These are phyloP conservation scores for Cyberlindnera euphorbiiphila DNA, from an alignment of 805 yeast genomes.

Conservation along the genomic window DNA sequence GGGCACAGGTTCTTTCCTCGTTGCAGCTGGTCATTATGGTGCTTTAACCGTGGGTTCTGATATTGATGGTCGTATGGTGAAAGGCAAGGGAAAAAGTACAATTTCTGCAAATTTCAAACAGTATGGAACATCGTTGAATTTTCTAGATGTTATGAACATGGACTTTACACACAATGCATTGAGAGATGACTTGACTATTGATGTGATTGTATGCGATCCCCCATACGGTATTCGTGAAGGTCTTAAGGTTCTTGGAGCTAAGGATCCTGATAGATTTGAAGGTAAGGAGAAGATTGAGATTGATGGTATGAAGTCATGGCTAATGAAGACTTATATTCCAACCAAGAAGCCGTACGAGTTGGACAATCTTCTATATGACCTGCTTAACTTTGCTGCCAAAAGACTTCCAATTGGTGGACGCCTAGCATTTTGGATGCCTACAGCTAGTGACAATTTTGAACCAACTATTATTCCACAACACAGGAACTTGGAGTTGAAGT, in stretches of 20 bases:
- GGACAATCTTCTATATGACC: slow-evolving; percentile 71
- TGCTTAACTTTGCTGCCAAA: slow-evolving; percentile 66
- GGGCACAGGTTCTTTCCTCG: slow-evolving; percentile 93
- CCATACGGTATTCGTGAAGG: slow-evolving; percentile 98
- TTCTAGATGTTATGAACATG: slow-evolving; percentile 80
- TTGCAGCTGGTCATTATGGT: slow-evolving; percentile 83
- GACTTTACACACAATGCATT: slow-evolving; percentile 92
- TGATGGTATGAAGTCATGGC: slow-evolving; percentile 73
- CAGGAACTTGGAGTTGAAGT: slow-evolving; percentile 60
- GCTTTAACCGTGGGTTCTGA: slow-evolving; percentile 83
- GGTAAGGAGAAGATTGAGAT: slow-evolving; percentile 75
- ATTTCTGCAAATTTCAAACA: slow-evolving; percentile 69
- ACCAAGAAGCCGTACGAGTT: slow-evolving; percentile 89
- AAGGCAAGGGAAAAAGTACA: slow-evolving; percentile 60
- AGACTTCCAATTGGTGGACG: slow-evolving; percentile 75
- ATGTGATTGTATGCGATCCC: slow-evolving; percentile 90
- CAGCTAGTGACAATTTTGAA: slow-evolving; percentile 81
- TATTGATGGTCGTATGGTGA: slow-evolving; percentile 76
- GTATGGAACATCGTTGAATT: slow-evolving; percentile 54
- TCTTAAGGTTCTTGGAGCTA: slow-evolving; percentile 85
- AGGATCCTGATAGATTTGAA: slow-evolving; percentile 57
- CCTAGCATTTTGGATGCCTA: slow-evolving; percentile 96
- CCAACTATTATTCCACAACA: slow-evolving; percentile 76
- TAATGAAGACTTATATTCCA: slow-evolving; percentile 80
- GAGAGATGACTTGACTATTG: slow-evolving; percentile 57